These are phyloP conservation scores for Petunia axillaris DNA, from an alignment of 257 asterid species.

Conservation along the genomic window DNA sequence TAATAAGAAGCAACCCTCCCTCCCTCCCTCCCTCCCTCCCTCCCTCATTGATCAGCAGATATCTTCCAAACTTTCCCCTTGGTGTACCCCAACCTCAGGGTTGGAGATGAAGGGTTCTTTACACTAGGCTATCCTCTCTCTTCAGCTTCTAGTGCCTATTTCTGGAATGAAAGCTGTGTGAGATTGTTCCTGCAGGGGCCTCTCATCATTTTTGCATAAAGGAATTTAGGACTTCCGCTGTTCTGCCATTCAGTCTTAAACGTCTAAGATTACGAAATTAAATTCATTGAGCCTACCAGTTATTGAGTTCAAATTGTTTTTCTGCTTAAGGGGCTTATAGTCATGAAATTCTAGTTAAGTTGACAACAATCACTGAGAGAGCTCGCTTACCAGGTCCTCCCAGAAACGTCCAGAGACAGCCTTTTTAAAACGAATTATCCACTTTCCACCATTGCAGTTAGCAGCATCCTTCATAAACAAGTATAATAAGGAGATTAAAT, in stretches of 20 bases:
- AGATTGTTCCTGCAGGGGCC: background rate
- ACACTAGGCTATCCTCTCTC: background rate
- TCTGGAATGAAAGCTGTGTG: background rate
- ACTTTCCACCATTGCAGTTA: constrained; percentile 94
- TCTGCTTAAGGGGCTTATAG: background rate
- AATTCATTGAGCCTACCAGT: background rate
- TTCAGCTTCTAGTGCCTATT: background rate
- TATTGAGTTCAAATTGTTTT: background rate
- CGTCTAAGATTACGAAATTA: background rate
- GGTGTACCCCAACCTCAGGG: background rate
- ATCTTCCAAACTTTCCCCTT: too few relatives aligned
- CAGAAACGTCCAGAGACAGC: constrained; percentile 93
- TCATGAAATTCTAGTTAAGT: background rate
- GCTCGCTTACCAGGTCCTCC: constrained; percentile 90
- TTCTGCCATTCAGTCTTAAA: background rate
- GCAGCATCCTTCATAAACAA: constrained; percentile 76
- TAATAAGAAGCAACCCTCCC: background rate
- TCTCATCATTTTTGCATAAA: background rate
- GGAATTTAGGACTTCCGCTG: background rate
- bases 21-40: background rate
- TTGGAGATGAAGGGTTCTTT: background rate
- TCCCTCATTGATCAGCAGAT: background rate
- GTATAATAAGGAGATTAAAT: background rate
- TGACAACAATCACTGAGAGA: background rate
- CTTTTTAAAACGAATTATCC: constrained; percentile 96